A percentile compares a stretch with the other conserved stretches of the same genome.
These are phyloP conservation scores for Glarea lozoyensis DNA, from an alignment of 495 filamentous ascomycete species.

Conservation along the genomic window DNA sequence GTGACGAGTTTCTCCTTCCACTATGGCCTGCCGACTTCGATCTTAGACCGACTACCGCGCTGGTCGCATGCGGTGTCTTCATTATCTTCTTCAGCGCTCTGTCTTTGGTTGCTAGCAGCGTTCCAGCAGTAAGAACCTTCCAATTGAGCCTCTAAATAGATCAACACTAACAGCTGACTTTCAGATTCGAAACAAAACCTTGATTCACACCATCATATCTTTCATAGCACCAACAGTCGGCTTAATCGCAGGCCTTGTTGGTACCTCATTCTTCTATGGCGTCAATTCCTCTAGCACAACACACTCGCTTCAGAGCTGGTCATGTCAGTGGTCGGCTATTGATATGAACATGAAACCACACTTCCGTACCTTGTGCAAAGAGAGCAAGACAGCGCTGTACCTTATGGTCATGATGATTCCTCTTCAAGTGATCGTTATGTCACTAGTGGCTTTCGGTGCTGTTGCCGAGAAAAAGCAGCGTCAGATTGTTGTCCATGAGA, in stretches of 20 bases:
- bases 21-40: constrained; percentile 45
- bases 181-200: constrained; percentile 33
- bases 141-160: no score
- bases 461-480: constrained; percentile 32
- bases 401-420: constrained; percentile 43
- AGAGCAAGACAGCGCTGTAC: constrained; percentile 40
- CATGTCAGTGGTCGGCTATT: constrained; percentile 40
- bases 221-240: constrained; percentile 32
- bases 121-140: constrained; percentile 15
- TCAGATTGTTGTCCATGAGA: constrained; percentile 6
- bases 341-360: constrained; percentile 36
- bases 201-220: constrained; percentile 29
- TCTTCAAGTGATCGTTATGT: constrained; percentile 34
- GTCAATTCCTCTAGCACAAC: constrained; percentile 37
- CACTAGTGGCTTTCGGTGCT: constrained; percentile 28
- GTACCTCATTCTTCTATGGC: constrained; percentile 43
- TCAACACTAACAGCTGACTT: neutral
- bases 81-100: constrained; percentile 32
- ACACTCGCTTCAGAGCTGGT: constrained; percentile 44
- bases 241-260: constrained; percentile 37
- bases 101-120: constrained; percentile 22
- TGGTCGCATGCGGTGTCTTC: constrained; percentile 36
- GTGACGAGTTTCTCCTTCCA: constrained; percentile 29
- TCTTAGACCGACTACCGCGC: constrained; percentile 38
- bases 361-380: constrained; percentile 38